Evolutionary conservation across 75 land plant genomes (phyloP).

Genomic region (Pinus taeda): DNA sequence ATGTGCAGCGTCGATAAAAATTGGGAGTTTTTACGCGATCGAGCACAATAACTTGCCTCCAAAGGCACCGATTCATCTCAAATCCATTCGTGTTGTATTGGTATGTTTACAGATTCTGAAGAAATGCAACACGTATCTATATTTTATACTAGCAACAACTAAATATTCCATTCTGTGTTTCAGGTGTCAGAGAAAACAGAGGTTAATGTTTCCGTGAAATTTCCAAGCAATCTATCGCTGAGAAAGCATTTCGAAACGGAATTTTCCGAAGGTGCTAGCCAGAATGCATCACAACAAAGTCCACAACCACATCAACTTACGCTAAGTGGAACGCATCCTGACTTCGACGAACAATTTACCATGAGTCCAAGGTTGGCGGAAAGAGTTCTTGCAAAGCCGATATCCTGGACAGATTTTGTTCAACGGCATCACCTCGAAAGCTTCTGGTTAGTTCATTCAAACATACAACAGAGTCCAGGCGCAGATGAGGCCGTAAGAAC

Average conservation of each 20-base stretch:
- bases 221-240: constrained; percentile 47
- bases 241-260: constrained; percentile 27
- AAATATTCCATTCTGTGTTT: background rate
- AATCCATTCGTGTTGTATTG: constrained; percentile 37
- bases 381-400: constrained; percentile 22
- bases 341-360: constrained; percentile 49
- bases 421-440: constrained; percentile 16
- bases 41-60: constrained; percentile 41
- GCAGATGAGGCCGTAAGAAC: background rate
- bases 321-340: constrained; percentile 23
- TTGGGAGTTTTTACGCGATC: constrained; percentile 43
- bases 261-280: background rate
- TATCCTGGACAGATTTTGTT: constrained; percentile 25
- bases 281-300: background rate
- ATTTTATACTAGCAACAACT: background rate
- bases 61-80: constrained; percentile 46
- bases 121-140: background rate
- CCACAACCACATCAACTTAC: background rate
- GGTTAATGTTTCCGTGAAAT: constrained; percentile 33
- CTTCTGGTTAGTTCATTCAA: constrained; percentile 48
- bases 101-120: constrained; percentile 17
- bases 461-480: background rate
- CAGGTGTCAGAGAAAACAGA: constrained; percentile 49
- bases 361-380: constrained; percentile 42
- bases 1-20: constrained; percentile 11